Base-by-base conservation (phyloP, 306 rosid genomes). In the Corylus avellana region DNA sequence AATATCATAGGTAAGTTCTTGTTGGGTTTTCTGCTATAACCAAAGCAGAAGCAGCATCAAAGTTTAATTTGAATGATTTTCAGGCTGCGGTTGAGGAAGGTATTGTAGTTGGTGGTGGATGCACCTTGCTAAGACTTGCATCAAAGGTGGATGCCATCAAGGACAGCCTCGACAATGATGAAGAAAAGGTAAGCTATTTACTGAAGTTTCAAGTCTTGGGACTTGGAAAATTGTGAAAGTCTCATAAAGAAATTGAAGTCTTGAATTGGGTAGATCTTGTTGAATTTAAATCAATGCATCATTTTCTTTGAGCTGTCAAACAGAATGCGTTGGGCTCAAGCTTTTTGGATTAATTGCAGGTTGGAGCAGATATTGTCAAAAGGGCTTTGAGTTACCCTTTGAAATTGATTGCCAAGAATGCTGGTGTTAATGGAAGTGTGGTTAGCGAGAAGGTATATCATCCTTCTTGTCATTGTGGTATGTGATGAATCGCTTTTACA, bases 71-170 rank as follows among this genome's bases (percentile, higher is more conserved):
- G 71, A 12, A 62, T 67, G 80, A 73, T 53, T 74, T 82, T 37
- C 85, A 96, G 99, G 99, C 99, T 1, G 99, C 99, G 69, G 99
- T 96, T 48, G 99, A 96, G 85, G 99, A 96, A 80, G 99, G 99
- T 77, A 96, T 96, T 85, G 99, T 96, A 35, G 99, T 96, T 70
- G 99, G 99, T 51, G 99, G 99, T 79, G 99, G 99, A 53, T 96
- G 99, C 86, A 93, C 98, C 54, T 80, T 96, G 73, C 84, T 96
- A 76, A 96, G 99, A 85, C 90, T 96, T 74, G 99, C 99, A 17
- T 85, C 98, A 7, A 96, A 93, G 92, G 98, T 96, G 77, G 98
- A 96, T 14, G 89, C 96, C 12, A 96, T 96, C 84, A 91, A 81
- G 86, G 93, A 82, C 17, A 77, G 86, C 82, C 93, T 96, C 81